These are phyloP conservation scores for Mycosarcoma maydis DNA, from an alignment of 1,284 basidiomycete genomes.

Conservation along the genomic window DNA sequence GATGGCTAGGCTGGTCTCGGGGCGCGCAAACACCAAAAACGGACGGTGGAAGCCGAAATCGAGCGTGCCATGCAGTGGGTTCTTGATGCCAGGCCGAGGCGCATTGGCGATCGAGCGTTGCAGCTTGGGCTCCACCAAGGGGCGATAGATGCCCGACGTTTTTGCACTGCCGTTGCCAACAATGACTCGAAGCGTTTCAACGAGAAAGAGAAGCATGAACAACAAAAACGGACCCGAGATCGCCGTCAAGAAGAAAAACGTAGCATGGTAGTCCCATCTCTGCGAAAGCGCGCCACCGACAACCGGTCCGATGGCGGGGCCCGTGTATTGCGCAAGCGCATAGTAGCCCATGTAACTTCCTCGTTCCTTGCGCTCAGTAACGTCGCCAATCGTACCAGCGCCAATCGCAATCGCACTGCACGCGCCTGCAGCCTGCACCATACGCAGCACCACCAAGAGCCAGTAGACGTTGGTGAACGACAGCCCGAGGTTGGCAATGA, in stretches of 20 bases:
- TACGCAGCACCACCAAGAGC: neutral
- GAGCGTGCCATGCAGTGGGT: neutral
- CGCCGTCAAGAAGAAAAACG: slow-evolving; percentile 2
- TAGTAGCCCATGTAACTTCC: slow-evolving; percentile 45
- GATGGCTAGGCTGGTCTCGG: slow-evolving; percentile 2
- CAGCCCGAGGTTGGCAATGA: neutral
- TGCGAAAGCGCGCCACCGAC: slow-evolving; percentile 34
- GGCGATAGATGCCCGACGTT: neutral
- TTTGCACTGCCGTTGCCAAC: neutral
- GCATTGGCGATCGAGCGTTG: neutral
- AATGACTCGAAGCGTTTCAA: neutral
- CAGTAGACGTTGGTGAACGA: neutral
- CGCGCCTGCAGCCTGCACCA: slow-evolving; percentile 4
- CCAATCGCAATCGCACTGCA: slow-evolving; percentile 44
- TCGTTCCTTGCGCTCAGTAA: slow-evolving; percentile 36
- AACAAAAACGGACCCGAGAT: neutral
- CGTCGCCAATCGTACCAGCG: slow-evolving; percentile 39
- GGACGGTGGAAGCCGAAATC: slow-evolving; percentile 1
- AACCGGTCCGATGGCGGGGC: slow-evolving; percentile 30
- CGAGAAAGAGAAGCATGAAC: neutral
- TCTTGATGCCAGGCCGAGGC: neutral
- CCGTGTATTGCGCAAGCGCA: slow-evolving; percentile 19
- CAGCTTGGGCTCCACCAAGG: neutral
- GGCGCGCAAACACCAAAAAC: slow-evolving; percentile 1
- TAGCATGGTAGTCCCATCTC: slow-evolving; percentile 28